Conservation (phyloP, 768 basidiomycete genomes). For the Strobilomyces confusus region DNA sequence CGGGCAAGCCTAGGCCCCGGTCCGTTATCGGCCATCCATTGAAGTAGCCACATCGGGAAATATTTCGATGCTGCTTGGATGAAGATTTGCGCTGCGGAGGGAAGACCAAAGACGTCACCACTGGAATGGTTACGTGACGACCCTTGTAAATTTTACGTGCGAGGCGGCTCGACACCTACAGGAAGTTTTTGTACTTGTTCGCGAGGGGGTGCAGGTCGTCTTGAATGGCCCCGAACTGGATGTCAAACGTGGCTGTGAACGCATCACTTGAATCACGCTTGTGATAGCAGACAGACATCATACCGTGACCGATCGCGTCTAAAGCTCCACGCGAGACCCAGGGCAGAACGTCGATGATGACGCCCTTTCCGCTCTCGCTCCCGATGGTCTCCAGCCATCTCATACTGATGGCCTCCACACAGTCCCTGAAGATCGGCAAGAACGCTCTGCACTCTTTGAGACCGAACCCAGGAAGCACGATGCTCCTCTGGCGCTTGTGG, state of each 20-base stretch:
- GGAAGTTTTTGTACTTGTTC: neutral
- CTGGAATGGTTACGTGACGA: neutral
- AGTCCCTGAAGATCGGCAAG: constrained; percentile 45
- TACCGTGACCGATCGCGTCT: constrained; percentile 48
- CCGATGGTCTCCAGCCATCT: constrained; percentile 19
- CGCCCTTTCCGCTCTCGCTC: neutral
- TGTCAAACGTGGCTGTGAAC: constrained; percentile 44
- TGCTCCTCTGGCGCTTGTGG: constrained; percentile 50
- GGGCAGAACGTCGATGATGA: constrained; percentile 15
- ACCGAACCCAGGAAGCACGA: constrained; percentile 57
- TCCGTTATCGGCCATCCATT: neutral
- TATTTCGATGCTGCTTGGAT: neutral
- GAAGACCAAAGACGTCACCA: constrained; percentile 6
- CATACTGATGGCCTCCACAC: constrained; percentile 13
- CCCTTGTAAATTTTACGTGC: neutral
- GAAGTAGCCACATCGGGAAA: neutral
- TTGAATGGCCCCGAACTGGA: constrained; percentile 4
- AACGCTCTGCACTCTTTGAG: constrained; percentile 46
- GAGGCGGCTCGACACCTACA: constrained; percentile 12
- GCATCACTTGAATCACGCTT: too few species aligned
- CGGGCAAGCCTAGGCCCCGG: neutral
- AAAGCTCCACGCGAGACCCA: constrained; percentile 24
- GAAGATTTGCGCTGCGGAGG: neutral
- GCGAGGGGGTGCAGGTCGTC: constrained; percentile 3
- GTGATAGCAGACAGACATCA: too few species aligned